A percentile compares a stretch with the other conserved stretches of the same genome.
phyloP scores from a whole-genome alignment of 306 rosid species.

The Canavalia gladiata region DNA sequence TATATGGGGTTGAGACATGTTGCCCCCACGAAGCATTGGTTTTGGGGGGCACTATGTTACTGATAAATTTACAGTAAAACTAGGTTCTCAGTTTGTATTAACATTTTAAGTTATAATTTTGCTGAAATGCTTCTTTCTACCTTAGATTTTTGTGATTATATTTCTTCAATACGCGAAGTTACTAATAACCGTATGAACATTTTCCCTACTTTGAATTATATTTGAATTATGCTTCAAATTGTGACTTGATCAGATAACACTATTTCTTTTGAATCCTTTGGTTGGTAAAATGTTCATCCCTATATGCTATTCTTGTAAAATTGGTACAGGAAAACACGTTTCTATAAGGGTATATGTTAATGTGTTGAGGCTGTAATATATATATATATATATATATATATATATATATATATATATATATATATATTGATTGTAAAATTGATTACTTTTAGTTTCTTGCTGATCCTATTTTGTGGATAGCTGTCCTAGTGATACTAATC shows the following conservation, averaged over 20 bases:
- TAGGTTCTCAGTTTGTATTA: conserved; percentile 18
- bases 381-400: too few relatives aligned
- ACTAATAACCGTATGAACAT: not conserved
- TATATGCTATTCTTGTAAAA: not conserved
- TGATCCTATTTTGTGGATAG: not conserved
- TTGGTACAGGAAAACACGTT: not conserved
- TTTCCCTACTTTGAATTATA: not conserved
- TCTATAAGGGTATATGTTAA: not conserved
- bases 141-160: not conserved
- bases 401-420: too few relatives aligned
- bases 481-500: not conserved
- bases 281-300: not conserved
- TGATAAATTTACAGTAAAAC: not conserved
- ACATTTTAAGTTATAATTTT: not conserved
- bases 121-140: not conserved
- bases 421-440: not conserved
- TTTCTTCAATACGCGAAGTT: not conserved
- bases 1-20: not conserved
- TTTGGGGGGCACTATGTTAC: not conserved
- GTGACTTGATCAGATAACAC: not conserved
- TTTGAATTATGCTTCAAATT: not conserved
- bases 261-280: not conserved
- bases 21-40: not conserved
- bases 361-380: not conserved
- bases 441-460: not conserved